Percentiles rank a stretch among this genome's conserved stretches.
Evolutionary conservation across 768 basidiomycete genomes (phyloP).

Genomic region (Tricholoma terreum): DNA sequence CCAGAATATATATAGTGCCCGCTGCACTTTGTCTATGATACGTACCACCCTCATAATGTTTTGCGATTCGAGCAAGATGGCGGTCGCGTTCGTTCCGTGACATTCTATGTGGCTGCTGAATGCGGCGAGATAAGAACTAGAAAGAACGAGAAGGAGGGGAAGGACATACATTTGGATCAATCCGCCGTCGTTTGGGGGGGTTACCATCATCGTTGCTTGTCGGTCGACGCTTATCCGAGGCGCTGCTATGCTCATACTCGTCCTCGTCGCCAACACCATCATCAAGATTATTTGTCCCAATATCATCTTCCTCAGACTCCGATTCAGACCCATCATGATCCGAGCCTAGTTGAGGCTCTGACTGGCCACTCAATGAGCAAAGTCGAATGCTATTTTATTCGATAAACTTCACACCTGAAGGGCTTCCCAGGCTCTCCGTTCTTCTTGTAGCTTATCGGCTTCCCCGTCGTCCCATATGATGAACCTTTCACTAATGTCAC

Average conservation of each 20-base stretch:
- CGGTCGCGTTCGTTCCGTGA: constrained; percentile 66
- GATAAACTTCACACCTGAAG: constrained; percentile 40
- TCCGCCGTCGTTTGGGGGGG: constrained; percentile 56
- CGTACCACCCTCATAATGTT: constrained; percentile 83
- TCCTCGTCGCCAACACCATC: constrained; percentile 43
- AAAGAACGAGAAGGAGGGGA: not conserved
- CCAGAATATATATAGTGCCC: constrained; percentile 84
- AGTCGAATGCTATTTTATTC: not conserved
- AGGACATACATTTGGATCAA: constrained; percentile 42
- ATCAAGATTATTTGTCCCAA: constrained; percentile 25
- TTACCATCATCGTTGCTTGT: constrained; percentile 34
- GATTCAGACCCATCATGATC: constrained; percentile 42
- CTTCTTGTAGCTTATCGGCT: constrained; percentile 63
- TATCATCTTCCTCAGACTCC: constrained; percentile 46
- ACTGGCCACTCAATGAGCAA: constrained; percentile 40
- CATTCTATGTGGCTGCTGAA: constrained; percentile 52
- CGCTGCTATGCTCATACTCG: constrained; percentile 40
- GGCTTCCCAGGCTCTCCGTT: constrained; percentile 81
- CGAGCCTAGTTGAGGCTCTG: constrained; percentile 72
- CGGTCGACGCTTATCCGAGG: constrained; percentile 50
- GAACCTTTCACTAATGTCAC: constrained; percentile 66
- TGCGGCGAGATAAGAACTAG: constrained; percentile 3
- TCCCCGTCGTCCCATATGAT: constrained; percentile 94
- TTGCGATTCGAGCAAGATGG: constrained; percentile 65
- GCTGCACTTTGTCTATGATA: constrained; percentile 89